These are phyloP conservation scores for Colletotrichum kahawae DNA, from an alignment of 2,329 filamentous ascomycete species.

Conservation along the genomic window DNA sequence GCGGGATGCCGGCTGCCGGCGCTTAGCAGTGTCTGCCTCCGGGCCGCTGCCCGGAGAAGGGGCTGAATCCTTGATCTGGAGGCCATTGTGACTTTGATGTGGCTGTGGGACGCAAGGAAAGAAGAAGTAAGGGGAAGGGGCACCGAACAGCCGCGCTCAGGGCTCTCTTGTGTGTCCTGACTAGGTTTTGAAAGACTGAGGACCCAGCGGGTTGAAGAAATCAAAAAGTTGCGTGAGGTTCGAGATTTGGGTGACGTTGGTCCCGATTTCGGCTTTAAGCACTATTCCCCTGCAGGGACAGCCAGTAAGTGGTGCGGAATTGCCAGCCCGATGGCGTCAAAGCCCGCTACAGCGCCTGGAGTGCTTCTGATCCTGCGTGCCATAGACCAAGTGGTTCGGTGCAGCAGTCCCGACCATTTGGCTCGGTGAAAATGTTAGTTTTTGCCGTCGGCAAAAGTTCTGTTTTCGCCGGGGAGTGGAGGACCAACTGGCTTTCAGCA, in stretches of 20 bases:
- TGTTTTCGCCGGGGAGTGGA: not conserved
- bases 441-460: slow-evolving; percentile 5
- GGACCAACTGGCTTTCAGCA: not conserved
- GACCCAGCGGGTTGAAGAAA: not conserved
- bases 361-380: not conserved
- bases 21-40: slow-evolving; percentile 20
- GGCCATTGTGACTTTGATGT: slow-evolving; percentile 18
- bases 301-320: not conserved
- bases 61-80: slow-evolving; percentile 23
- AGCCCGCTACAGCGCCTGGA: not conserved
- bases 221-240: not conserved
- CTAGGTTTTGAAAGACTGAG: not conserved
- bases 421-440: not conserved
- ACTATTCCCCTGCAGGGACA: not conserved
- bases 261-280: slow-evolving; percentile 19
- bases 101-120: not conserved
- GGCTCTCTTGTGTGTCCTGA: not conserved
- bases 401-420: not conserved
- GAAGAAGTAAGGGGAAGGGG: not conserved
- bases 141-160: not conserved
- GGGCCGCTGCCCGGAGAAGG: slow-evolving; percentile 21
- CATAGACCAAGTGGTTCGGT: not conserved
- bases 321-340: not conserved
- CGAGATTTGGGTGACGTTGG: not conserved
- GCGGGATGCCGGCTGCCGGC: slow-evolving; percentile 2